A percentile compares a stretch with the other conserved stretches of the same genome.
Conservation (phyloP, 768 basidiomycete genomes). For the Tricholoma sp. region DNA sequence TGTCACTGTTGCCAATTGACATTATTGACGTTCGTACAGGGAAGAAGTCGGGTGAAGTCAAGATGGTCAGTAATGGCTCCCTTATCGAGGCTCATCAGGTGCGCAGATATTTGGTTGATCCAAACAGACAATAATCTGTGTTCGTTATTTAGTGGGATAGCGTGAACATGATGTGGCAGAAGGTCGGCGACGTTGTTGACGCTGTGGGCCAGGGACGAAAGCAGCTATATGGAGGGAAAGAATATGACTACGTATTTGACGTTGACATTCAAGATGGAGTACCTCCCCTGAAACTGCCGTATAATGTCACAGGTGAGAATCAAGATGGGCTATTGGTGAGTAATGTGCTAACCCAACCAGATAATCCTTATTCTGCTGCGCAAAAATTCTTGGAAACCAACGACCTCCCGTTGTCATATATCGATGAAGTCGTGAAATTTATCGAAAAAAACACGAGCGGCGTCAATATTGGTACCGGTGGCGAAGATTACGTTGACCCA, state of each 20-base stretch:
- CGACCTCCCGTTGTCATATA: conserved; percentile 75
- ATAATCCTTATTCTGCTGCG: conserved; percentile 88
- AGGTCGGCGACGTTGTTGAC: conserved; percentile 94
- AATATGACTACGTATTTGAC: conserved; percentile 99
- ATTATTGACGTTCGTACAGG: conserved; percentile 37
- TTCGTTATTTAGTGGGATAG: conserved; percentile 67
- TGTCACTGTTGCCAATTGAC: background rate
- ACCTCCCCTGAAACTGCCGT: conserved; percentile 91
- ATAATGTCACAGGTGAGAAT: conserved; percentile 73
- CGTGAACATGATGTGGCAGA: conserved; percentile 69
- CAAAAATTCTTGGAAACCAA: conserved; percentile 82
- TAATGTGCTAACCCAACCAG: conserved; percentile 33
- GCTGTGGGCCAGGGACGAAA: conserved; percentile 88
- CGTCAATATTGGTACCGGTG: conserved; percentile 58
- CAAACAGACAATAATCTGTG: conserved; percentile 2
- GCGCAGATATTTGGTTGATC: conserved; percentile 13
- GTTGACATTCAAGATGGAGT: conserved; percentile 93
- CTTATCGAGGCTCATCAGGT: conserved; percentile 91
- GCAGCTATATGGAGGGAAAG: conserved; percentile 87
- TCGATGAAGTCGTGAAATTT: conserved; percentile 88
- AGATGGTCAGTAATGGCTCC: conserved; percentile 81
- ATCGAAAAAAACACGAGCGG: conserved; percentile 90
- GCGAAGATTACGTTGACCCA: conserved; percentile 73
- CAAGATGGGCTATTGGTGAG: background rate
- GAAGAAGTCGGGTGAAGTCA: conserved; percentile 90